These are phyloP conservation scores for Fraxinus sp. DNA, from an alignment of 305 asterid genomes.

Conservation along the genomic window DNA sequence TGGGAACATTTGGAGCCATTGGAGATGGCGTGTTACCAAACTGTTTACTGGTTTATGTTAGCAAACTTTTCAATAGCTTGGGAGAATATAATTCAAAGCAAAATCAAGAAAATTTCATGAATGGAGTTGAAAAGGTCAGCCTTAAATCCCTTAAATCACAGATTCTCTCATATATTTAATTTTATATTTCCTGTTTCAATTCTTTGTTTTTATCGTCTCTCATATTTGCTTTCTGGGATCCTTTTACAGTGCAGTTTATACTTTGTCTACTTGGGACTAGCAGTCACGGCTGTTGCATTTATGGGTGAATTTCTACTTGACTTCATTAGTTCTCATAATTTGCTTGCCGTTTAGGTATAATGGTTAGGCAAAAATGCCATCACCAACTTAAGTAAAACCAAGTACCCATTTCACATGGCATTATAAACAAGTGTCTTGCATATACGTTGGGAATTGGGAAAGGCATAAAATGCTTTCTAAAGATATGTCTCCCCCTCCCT, in stretches of 20 bases:
- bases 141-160: neutral
- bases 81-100: conserved; percentile 57
- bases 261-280: conserved; percentile 76
- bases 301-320: conserved; percentile 54
- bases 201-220: neutral
- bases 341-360: conserved; percentile 5
- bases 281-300: conserved; percentile 74
- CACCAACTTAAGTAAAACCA: neutral
- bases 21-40: conserved; percentile 88
- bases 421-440: conserved; percentile 1
- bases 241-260: conserved; percentile 72
- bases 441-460: no score
- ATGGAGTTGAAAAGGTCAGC: conserved; percentile 66
- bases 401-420: conserved; percentile 11
- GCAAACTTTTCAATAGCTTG: conserved; percentile 70
- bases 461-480: neutral
- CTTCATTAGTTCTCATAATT: neutral
- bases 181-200: neutral
- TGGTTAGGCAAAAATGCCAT: conserved; percentile 2
- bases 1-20: conserved; percentile 84
- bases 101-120: conserved; percentile 52
- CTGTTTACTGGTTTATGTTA: conserved; percentile 61
- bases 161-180: neutral
- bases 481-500: neutral
- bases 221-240: conserved; percentile 15